phyloP scores from a whole-genome alignment of 805 yeast species.

The Lipomyces kockii region DNA sequence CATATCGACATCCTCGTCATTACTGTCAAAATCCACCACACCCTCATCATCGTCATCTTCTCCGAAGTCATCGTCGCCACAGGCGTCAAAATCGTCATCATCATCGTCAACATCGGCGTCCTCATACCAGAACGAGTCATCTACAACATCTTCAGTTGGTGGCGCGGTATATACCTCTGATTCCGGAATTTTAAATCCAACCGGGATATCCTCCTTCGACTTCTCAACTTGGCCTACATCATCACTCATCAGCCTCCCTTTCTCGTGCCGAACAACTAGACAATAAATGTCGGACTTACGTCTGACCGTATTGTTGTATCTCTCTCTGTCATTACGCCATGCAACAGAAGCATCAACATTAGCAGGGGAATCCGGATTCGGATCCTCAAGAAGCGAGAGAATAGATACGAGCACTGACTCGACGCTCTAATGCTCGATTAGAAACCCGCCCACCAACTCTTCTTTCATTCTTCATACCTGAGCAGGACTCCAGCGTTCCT shows the following conservation, averaged over 20 bases:
- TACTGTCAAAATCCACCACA: slow-evolving; percentile 10
- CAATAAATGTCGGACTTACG: slow-evolving; percentile 4
- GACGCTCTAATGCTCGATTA: slow-evolving; percentile 59
- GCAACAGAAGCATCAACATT: slow-evolving; percentile 94
- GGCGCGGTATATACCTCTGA: slow-evolving; percentile 53
- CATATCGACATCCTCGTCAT: slow-evolving; percentile 12
- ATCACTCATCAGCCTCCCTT: neutral
- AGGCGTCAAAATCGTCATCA: slow-evolving; percentile 58
- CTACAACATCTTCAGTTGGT: slow-evolving; percentile 58
- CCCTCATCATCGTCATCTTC: slow-evolving; percentile 33
- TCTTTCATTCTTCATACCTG: slow-evolving; percentile 42
- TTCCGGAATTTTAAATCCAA: slow-evolving; percentile 80
- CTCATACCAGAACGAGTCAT: slow-evolving; percentile 83
- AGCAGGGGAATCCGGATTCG: slow-evolving; percentile 91
- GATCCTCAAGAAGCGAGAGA: slow-evolving; percentile 89
- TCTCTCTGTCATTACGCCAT: slow-evolving; percentile 79
- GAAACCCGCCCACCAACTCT: neutral
- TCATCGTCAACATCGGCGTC: slow-evolving; percentile 46
- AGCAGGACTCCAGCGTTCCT: slow-evolving; percentile 54
- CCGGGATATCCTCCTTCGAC: slow-evolving; percentile 84
- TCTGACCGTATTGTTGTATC: slow-evolving; percentile 69
- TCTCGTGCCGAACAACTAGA: neutral
- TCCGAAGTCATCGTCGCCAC: neutral
- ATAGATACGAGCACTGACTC: slow-evolving; percentile 89
- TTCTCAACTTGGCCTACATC: slow-evolving; percentile 51